Base-by-base conservation (phyloP, 129 eudicot species). In the Tagetes patula region DNA sequence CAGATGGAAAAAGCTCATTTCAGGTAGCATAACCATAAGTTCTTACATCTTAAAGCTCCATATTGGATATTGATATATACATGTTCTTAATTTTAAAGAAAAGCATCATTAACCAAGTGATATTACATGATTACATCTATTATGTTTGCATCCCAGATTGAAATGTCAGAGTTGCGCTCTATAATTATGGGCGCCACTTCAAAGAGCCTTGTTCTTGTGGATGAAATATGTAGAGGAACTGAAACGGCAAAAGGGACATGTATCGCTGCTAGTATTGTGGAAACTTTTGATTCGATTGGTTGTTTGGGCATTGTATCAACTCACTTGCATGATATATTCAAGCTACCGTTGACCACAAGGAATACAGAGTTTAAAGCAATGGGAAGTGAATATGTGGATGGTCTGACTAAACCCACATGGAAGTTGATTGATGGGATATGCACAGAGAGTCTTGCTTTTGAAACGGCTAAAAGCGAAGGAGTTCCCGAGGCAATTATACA, bases 231-330 rank as follows among this genome's bases (percentile, higher is more conserved):
- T 66, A 85, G 98, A 63, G 98, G 98, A 32, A 93, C 98, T 9
- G 96, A 93, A 83, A 90, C 98, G 14, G 96, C 92, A 36, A 93
- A 93, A 65, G 98, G 98, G 74, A 86, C 98, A 6, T 94, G 98
- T 68, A 90, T 94, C 71, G 96, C 96, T 20, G 98, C 93, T 20
- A 87, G 96, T 77, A 77, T 94, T 63, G 74, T 94, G 12, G 98
- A 94, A 80, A 90, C 92, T 65, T 85, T 94, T 10, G 98, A 90
- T 80, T 79, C 80, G 5, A 71, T 81, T 65, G 91, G 91, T 53
- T 94, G 98, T 79, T 80, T 94, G 69, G 98, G 98, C n/a, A 82
- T 94, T 49, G 84, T 94, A 31, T 94, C 96, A 9, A 90, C 98
- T 47, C 98, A 94, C 74, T 82, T 94, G 77, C 98, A 94, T 66